Evolutionary conservation across 2,329 filamentous ascomycete species (phyloP), one percentile per base, ranked within the genome.

Genomic region (Pseudogymnoascus sp.): DNA sequence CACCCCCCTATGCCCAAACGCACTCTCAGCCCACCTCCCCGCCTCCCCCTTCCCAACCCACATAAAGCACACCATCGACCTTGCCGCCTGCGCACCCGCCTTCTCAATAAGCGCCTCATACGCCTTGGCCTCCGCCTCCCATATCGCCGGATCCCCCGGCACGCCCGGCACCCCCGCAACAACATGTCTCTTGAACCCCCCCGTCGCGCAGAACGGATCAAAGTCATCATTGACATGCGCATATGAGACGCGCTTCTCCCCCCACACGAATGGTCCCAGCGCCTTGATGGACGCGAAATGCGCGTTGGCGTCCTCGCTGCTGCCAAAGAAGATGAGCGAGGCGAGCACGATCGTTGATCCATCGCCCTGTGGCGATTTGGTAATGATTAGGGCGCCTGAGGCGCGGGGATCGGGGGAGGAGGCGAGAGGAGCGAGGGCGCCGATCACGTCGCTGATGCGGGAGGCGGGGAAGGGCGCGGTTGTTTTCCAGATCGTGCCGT

Each of bases 391-490:
- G 6, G 45, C 25, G n/a, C 45, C 45, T 5, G n/a, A 9, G n/a
- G 45, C 45, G 25, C 25, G 68, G 69, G 7, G 66, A 60, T 16
- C 71, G 60, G 8, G 66, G 45, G 3, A 58, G 60, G 23, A 67
- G 65, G 2, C 68, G 63, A 2, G 55, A 58, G 60, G 68, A 60
- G 62, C 45, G 23, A 75, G 69, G 0, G 65, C 70, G 7, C 62
- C 49, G 11, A 66, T 65, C 2, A 75, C 69, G 52, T 69, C 69
- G 16, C 66, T 60, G 6, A 68, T 68, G 60, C 68, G 68, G 14
- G 67, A 64, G 0, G 70, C 64, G 3, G 70, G 67, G 49, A 73
- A 75, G 14, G 72, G 62, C 28, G 73, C 68, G 11, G 60, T 66
- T 3, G 71, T 70, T 9, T 63, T 67, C 72, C 71, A 72, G 35